Conservation (phyloP, 345 rosid genomes). For the Ricinus communis region DNA sequence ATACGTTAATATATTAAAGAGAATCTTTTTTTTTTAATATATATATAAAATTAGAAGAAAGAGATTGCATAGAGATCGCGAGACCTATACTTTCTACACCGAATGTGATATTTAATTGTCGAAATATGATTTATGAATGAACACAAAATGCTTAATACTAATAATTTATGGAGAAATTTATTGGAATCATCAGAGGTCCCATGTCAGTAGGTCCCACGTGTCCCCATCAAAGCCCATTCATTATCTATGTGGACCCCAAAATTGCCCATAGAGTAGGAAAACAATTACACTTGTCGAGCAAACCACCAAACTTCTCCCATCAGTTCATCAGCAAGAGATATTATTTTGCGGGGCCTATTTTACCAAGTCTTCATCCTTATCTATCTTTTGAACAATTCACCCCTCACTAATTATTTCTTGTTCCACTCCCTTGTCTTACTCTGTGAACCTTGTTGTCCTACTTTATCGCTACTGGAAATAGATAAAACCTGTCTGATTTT, state of each 20-base stretch:
- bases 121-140: too few species aligned
- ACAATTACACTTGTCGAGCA: constrained; percentile 21
- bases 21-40: too few species aligned
- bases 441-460: neutral
- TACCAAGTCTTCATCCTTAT: constrained; percentile 54
- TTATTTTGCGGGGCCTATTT: constrained; percentile 36
- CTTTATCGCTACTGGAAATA: neutral
- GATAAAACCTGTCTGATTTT: neutral
- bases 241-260: constrained; percentile 15
- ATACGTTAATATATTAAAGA: too few species aligned
- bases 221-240: neutral
- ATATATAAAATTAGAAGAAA: too few species aligned
- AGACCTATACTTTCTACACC: too few species aligned
- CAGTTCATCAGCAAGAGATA: constrained; percentile 18
- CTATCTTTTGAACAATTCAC: constrained; percentile 16
- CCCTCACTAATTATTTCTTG: neutral
- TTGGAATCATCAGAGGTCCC: neutral
- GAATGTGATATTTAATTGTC: too few species aligned
- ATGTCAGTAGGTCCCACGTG: constrained; percentile 14
- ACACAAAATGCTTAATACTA: too few species aligned
- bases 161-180: too few species aligned
- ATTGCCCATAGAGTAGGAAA: constrained; percentile 20
- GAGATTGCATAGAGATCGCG: too few species aligned
- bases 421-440: neutral
- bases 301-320: constrained; percentile 2